Evolutionary conservation across 129 eudicot genomes (phyloP).

Genomic region (Heracleum sosnowskyi): DNA sequence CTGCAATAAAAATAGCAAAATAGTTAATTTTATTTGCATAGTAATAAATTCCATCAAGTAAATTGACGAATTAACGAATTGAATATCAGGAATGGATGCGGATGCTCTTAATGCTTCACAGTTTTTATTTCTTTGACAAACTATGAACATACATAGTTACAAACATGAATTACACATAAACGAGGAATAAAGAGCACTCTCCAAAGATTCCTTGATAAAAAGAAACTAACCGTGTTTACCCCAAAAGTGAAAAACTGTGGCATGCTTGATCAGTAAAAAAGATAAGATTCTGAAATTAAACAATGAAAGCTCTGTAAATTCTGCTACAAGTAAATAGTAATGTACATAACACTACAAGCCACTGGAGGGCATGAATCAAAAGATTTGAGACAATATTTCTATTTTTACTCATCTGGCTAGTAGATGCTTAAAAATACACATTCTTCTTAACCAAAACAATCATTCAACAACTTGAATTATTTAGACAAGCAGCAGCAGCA

Average conservation of each 20-base stretch:
- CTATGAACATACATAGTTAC: too few relatives aligned
- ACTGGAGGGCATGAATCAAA: not conserved
- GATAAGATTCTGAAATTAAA: too few relatives aligned
- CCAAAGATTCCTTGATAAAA: not conserved
- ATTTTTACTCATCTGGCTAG: not conserved
- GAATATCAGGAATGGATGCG: too few relatives aligned
- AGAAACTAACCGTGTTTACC: not conserved
- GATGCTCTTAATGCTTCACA: too few relatives aligned
- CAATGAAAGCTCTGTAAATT: not conserved
- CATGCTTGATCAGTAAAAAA: not conserved
- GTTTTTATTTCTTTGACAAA: too few relatives aligned
- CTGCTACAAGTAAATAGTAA: not conserved
- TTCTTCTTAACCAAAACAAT: not conserved
- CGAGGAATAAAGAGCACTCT: too few relatives aligned
- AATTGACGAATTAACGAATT: too few relatives aligned
- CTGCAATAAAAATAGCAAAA: too few relatives aligned
- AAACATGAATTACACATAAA: too few relatives aligned
- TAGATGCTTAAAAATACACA: not conserved
- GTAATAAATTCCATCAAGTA: too few relatives aligned
- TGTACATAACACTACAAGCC: not conserved
- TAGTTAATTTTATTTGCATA: too few relatives aligned
- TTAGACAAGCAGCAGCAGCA: not conserved
- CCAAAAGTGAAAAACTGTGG: not conserved
- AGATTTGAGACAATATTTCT: not conserved
- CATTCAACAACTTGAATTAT: not conserved